Percentiles rank a stretch among this genome's conserved stretches.
phyloP scores from a whole-genome alignment of 345 rosid genomes.

The Nasturtium officinale region DNA sequence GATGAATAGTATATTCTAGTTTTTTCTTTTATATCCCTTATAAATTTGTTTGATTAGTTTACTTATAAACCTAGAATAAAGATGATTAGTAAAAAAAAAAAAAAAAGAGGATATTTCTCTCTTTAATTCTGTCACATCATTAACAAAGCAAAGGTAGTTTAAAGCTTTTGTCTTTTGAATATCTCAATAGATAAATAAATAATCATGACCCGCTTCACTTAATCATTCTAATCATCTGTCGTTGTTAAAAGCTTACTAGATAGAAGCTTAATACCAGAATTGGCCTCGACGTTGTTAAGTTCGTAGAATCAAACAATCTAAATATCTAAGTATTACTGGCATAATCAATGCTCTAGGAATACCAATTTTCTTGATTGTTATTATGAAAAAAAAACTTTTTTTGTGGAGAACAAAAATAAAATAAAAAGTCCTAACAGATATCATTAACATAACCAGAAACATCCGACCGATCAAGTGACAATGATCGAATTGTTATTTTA shows the following conservation, averaged over 20 bases:
- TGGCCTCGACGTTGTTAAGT: constrained; percentile 32
- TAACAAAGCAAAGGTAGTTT: constrained; percentile 22
- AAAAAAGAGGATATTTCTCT: neutral
- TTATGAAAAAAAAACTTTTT: neutral
- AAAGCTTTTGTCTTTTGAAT: constrained; percentile 21
- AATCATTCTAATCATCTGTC: constrained; percentile 31
- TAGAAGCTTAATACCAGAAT: constrained; percentile 21
- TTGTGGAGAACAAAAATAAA: neutral
- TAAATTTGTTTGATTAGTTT: neutral
- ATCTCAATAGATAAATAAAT: neutral
- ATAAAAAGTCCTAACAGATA: constrained; percentile 22
- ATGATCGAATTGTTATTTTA: constrained; percentile 9
- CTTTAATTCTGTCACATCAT: constrained; percentile 30
- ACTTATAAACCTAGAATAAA: neutral
- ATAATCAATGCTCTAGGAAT: neutral
- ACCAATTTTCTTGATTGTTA: neutral
- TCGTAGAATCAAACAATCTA: neutral
- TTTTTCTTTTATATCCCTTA: neutral
- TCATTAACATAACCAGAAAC: constrained; percentile 40
- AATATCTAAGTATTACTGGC: neutral
- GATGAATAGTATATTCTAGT: too few species aligned
- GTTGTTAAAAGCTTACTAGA: constrained; percentile 20
- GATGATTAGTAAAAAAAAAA: neutral
- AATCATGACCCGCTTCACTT: constrained; percentile 21
- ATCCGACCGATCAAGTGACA: constrained; percentile 46